A percentile compares a stretch with the other conserved stretches of the same genome.
Evolutionary conservation across 768 basidiomycete species (phyloP).

Genomic region (Phlebiopsis gigantea): DNA sequence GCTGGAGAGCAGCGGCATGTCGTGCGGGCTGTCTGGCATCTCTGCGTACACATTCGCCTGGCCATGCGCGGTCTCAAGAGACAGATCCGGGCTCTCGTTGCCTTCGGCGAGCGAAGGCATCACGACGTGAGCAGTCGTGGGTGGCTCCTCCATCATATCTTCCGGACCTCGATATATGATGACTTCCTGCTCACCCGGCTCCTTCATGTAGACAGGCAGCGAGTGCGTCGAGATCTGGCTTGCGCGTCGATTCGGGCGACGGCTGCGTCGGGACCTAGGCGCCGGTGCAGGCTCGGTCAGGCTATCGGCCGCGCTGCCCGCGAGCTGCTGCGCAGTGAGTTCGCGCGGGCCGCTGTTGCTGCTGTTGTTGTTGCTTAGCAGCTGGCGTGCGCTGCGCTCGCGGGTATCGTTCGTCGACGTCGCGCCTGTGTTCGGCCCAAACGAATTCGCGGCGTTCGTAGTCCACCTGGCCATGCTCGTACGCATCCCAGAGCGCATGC

Average conservation of each 20-base stretch:
- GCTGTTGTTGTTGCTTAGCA: no score
- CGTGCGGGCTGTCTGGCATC: constrained; percentile 35
- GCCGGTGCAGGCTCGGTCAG: constrained; percentile 21
- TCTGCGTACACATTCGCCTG: constrained; percentile 27
- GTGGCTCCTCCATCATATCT: constrained; percentile 49
- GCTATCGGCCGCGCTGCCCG: constrained; percentile 35
- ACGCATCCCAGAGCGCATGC: neutral
- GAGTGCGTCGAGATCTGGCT: constrained; percentile 79
- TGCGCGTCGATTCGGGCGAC: constrained; percentile 57
- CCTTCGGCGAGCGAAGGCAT: constrained; percentile 27
- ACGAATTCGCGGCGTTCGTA: constrained; percentile 1
- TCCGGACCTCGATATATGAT: constrained; percentile 54
- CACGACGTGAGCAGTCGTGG: constrained; percentile 35
- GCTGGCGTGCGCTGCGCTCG: no score
- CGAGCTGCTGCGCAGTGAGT: constrained; percentile 55
- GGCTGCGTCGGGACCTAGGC: constrained; percentile 30
- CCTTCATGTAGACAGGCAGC: constrained; percentile 76
- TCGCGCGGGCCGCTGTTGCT: constrained; percentile 24
- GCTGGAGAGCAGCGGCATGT: constrained; percentile 38
- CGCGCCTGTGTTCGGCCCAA: constrained; percentile 1
- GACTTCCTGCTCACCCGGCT: constrained; percentile 78
- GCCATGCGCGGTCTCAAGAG: constrained; percentile 3
- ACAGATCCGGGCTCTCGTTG: constrained; percentile 6
- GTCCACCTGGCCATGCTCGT: constrained; percentile 2
- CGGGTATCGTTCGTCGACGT: no score